Evolutionary conservation across 116 monocot species (phyloP).

Genomic region (Trichopus zeylanicus): DNA sequence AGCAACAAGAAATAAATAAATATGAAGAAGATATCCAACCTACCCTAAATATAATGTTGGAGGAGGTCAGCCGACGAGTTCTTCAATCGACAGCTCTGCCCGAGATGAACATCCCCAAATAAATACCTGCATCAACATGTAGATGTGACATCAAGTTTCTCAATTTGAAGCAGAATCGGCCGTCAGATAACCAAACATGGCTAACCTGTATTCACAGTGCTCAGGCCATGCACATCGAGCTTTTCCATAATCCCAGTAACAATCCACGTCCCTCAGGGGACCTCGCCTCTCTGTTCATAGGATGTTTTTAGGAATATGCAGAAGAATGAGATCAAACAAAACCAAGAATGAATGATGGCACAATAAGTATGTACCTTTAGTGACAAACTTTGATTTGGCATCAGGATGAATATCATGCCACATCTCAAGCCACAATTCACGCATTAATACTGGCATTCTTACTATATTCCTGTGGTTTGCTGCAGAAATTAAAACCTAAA

Average conservation of each 20-base stretch:
- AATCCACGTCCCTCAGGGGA: conserved; percentile 83
- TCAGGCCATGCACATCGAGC: conserved; percentile 98
- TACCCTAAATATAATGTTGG: conserved; percentile 55
- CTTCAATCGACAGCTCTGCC: conserved; percentile 90
- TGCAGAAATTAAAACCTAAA: conserved; percentile 8
- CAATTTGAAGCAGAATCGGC: not conserved
- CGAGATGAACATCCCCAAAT: conserved; percentile 96
- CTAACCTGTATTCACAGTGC: conserved; percentile 95
- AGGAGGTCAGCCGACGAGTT: conserved; percentile 65
- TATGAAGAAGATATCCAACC: no score
- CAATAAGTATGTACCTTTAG: conserved; percentile 48
- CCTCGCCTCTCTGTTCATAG: conserved; percentile 69
- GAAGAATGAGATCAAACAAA: not conserved
- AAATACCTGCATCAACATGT: conserved; percentile 55
- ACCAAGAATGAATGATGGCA: not conserved
- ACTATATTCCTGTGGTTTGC: conserved; percentile 97
- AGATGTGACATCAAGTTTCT: not conserved
- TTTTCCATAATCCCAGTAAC: conserved; percentile 99
- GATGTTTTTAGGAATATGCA: conserved; percentile 1
- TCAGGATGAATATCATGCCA: conserved; percentile 97
- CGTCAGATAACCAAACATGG: conserved; percentile 4
- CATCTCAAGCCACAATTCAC: conserved; percentile 99
- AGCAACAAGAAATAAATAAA: no score
- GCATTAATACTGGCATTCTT: conserved; percentile 77
- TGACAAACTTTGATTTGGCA: conserved; percentile 78